Conservation (phyloP, 1,139 yeast genomes). For the Yamadazyma blattariae region DNA sequence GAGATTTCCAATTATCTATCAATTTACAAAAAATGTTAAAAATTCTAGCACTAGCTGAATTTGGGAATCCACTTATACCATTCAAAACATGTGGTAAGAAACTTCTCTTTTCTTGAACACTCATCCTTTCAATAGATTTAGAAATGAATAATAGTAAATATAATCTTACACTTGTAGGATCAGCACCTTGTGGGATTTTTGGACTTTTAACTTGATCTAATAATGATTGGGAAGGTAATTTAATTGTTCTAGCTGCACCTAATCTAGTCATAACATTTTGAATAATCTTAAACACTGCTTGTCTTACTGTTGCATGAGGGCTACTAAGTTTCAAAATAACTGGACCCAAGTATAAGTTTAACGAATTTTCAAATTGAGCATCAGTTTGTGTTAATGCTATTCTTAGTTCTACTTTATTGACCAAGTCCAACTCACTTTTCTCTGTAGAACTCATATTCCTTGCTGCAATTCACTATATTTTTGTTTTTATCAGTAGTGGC, state of each 20-base stretch:
- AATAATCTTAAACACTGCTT: slow-evolving; percentile 63
- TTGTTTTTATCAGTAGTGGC: slow-evolving; percentile 1
- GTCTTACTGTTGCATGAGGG: slow-evolving; percentile 62
- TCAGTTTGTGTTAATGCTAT: slow-evolving; percentile 76
- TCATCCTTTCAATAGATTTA: slow-evolving; percentile 58
- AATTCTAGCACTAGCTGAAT: slow-evolving; percentile 52
- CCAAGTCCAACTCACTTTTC: slow-evolving; percentile 54
- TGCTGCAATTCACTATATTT: too few species aligned
- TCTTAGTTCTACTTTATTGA: slow-evolving; percentile 78
- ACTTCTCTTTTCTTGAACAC: slow-evolving; percentile 25
- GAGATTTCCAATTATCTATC: slow-evolving; percentile 48
- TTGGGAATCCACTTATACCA: slow-evolving; percentile 39
- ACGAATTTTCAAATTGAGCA: slow-evolving; percentile 56
- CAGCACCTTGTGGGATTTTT: slow-evolving; percentile 37
- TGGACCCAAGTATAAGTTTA: slow-evolving; percentile 72
- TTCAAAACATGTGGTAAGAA: slow-evolving; percentile 50
- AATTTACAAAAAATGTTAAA: slow-evolving; percentile 61
- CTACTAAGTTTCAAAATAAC: slow-evolving; percentile 76
- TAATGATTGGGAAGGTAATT: slow-evolving; percentile 61
- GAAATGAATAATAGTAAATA: slow-evolving; percentile 68
- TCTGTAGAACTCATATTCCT: slow-evolving; percentile 20
- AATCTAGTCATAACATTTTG: slow-evolving; percentile 69
- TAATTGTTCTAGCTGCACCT: slow-evolving; percentile 50
- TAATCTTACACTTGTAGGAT: slow-evolving; percentile 53
- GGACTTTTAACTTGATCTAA: slow-evolving; percentile 63